Evolutionary conservation across 2,329 filamentous ascomycete genomes (phyloP).

Genomic region (Beauveria sp.): DNA sequence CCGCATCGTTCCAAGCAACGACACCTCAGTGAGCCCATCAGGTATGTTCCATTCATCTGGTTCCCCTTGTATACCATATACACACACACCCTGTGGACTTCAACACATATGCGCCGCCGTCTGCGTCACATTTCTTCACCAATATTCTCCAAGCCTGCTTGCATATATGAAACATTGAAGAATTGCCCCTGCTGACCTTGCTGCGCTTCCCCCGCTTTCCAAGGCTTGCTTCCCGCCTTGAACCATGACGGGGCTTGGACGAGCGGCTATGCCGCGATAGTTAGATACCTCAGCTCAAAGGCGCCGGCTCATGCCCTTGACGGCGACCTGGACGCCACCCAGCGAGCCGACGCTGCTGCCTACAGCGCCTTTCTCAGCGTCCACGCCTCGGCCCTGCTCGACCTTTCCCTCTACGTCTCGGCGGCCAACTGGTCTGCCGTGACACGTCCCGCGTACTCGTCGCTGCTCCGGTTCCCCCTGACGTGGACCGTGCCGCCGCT

Average conservation of each 20-base stretch:
- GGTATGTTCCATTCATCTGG: slow-evolving; percentile 41
- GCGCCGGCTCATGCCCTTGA: slow-evolving; percentile 31
- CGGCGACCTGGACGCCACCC: slow-evolving; percentile 28
- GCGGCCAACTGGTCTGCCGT: slow-evolving; percentile 74
- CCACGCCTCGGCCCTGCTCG: slow-evolving; percentile 69
- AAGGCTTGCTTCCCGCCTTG: slow-evolving; percentile 50
- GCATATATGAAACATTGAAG: slow-evolving; percentile 6
- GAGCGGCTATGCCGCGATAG: slow-evolving; percentile 55
- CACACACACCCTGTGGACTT: not conserved
- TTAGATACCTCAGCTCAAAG: slow-evolving; percentile 43
- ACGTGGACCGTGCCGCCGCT: slow-evolving; percentile 79
- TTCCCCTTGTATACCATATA: not conserved
- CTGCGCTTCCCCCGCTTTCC: slow-evolving; percentile 16
- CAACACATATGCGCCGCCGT: slow-evolving; percentile 11
- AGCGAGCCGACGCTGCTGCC: slow-evolving; percentile 41
- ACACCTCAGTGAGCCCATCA: slow-evolving; percentile 62
- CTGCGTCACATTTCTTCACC: not conserved
- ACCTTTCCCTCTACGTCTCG: slow-evolving; percentile 84
- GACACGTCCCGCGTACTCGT: slow-evolving; percentile 74
- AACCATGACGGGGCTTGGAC: slow-evolving; percentile 45
- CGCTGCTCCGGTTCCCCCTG: slow-evolving; percentile 74
- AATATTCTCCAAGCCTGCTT: slow-evolving; percentile 7
- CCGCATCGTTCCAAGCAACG: slow-evolving; percentile 65
- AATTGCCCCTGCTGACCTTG: slow-evolving; percentile 6
- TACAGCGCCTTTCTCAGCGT: slow-evolving; percentile 64